These are phyloP conservation scores for Cladosporium cucumerinum DNA, from an alignment of 2,329 filamentous ascomycete species.

Conservation along the genomic window DNA sequence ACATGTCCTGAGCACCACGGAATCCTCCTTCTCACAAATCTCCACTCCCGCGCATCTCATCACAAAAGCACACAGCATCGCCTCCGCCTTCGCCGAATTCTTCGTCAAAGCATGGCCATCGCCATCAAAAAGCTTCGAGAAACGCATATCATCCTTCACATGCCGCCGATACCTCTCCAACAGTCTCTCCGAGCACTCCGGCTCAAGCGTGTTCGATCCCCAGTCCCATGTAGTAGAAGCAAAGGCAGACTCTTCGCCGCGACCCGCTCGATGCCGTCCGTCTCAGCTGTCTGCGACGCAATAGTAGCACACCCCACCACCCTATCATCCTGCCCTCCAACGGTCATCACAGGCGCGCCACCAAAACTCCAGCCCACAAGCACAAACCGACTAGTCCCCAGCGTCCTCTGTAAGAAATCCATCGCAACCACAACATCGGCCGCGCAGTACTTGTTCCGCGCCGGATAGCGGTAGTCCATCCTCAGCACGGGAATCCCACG, in stretches of 20 bases:
- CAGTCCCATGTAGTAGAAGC: conserved; percentile 41
- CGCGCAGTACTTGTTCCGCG: conserved; percentile 36
- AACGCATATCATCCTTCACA: conserved; percentile 27
- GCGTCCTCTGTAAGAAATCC: conserved; percentile 34
- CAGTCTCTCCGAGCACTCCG: conserved; percentile 36
- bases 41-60: conserved; percentile 34
- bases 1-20: conserved; percentile 19
- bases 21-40: conserved; percentile 23
- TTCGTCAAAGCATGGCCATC: conserved; percentile 44
- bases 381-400: conserved; percentile 37
- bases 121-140: conserved; percentile 39
- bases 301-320: conserved; percentile 40
- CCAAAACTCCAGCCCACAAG: conserved; percentile 46
- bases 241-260: conserved; percentile 34
- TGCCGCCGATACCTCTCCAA: conserved; percentile 36
- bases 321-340: conserved; percentile 34
- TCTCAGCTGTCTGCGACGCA: conserved; percentile 40
- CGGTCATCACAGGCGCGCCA: conserved; percentile 41
- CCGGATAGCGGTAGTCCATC: conserved; percentile 42
- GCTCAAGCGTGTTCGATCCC: conserved; percentile 37
- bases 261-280: conserved; percentile 34
- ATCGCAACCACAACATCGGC: conserved; percentile 39
- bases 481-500: conserved; percentile 39
- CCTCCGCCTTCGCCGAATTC: conserved; percentile 39
- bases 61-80: conserved; percentile 40